Base-by-base conservation (phyloP, 73 alveolate species). In the Tetrahymena borealis region DNA sequence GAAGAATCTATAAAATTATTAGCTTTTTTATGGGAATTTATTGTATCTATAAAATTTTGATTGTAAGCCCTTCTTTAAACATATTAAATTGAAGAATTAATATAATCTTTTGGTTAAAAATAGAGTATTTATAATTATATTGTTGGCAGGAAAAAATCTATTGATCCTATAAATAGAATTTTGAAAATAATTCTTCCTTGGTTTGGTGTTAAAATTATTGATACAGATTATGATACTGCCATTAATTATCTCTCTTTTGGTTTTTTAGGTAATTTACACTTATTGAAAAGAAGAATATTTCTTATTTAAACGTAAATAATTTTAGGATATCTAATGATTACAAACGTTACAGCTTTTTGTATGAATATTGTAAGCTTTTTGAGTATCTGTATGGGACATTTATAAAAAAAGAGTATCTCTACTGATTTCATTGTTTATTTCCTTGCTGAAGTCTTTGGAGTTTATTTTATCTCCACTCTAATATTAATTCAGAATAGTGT, bases 361-460 rank as follows among this genome's bases (percentile, higher is more conserved):
- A 40, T 93, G 78, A 93, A 93, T 40, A 39, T 93, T 39, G 91
- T 93, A 28, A 90, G 78, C 16, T 38, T 93, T 13, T 93, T 93
- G 33, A 93, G 79, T 36, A 39, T 92, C 31, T 93, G 90, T 40
- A 93, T 93, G 95, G 95, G 95, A 2, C 90, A 79, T 39, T 77
- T 92, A 3, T 78, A 79, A 20, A 33, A 79, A 9, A 32, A 79
- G 78, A 93, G 91, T n/a, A 60, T 93, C 15, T 92, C 95, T 13
- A 40, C 92, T 39, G 95, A 93, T 41, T 39, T 93, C 16, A 93
- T 93, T 90, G 95, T 93, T 8, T 36, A 39, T 35, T 78, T 93
- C 40, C 77, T 93, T 31, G 95, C 95, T 24, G 95, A 93, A 41
- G 93, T 93, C 11, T 93, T 93, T 93, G 93, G 93, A 24, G 95